Conservation (phyloP, 768 basidiomycete genomes). For the Leccinum obscurum region DNA sequence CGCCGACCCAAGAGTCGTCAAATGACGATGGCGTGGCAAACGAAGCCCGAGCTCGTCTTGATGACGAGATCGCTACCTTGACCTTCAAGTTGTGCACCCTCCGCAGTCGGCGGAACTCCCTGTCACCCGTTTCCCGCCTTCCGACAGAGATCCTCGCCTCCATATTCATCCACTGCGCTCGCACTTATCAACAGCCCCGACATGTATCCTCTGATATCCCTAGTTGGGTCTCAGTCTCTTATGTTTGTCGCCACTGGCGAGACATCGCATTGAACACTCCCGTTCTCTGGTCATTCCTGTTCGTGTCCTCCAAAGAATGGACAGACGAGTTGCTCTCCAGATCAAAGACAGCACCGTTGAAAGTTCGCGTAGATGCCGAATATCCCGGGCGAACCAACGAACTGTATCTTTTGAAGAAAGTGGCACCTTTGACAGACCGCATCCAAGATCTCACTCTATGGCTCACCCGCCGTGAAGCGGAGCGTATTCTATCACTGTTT, state of each 20-base stretch:
- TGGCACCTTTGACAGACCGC: conserved; percentile 35
- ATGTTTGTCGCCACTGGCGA: conserved; percentile 41
- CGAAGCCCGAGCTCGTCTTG: conserved; percentile 12
- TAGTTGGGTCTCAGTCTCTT: conserved; percentile 24
- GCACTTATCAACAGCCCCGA: not conserved
- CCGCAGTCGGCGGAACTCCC: conserved; percentile 16
- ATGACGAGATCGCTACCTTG: conserved; percentile 19
- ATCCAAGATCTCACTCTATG: conserved; percentile 35
- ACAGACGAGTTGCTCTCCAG: conserved; percentile 44
- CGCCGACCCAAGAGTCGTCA: not conserved
- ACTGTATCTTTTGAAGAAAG: conserved; percentile 32
- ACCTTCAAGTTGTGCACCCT: conserved; percentile 16
- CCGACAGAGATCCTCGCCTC: conserved; percentile 24
- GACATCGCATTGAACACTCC: conserved; percentile 42
- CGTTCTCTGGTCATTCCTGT: conserved; percentile 40
- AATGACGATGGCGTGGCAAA: not conserved
- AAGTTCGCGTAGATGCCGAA: conserved; percentile 25
- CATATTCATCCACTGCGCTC: conserved; percentile 21
- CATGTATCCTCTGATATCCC: conserved; percentile 7
- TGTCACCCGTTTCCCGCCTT: conserved; percentile 21
- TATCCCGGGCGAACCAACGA: conserved; percentile 29
- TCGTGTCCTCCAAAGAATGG: conserved; percentile 37
- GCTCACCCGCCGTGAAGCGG: conserved; percentile 15
- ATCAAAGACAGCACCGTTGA: conserved; percentile 41
- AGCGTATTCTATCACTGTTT: conserved; percentile 28